Percentiles rank a stretch among this genome's conserved stretches.
phyloP scores from a whole-genome alignment of 2,329 filamentous ascomycete genomes.

The Aureobasidium sp. region DNA sequence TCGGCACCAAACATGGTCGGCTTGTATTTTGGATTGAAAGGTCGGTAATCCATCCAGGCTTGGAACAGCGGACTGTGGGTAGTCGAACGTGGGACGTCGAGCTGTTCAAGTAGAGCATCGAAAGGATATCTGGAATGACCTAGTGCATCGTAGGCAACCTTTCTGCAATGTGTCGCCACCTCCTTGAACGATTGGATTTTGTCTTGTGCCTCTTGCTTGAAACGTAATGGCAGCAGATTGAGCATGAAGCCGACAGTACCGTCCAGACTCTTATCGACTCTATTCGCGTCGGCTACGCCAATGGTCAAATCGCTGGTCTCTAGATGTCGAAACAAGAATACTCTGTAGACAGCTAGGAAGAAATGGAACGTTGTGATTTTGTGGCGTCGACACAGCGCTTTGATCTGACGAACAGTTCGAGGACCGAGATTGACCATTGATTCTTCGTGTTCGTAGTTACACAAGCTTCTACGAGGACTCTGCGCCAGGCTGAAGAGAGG shows the following conservation, averaged over 20 bases:
- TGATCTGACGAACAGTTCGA: too few relatives aligned
- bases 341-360: constrained; percentile 31
- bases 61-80: constrained; percentile 33
- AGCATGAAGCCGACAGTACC: constrained; percentile 34
- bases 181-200: too few relatives aligned
- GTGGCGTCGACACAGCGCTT: too few relatives aligned
- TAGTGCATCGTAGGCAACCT: too few relatives aligned
- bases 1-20: neutral
- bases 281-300: constrained; percentile 36
- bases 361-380: constrained; percentile 27
- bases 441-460: too few relatives aligned
- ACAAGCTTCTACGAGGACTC: too few relatives aligned
- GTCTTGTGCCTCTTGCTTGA: constrained; percentile 12
- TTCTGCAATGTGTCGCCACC: too few relatives aligned
- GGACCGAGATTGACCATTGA: too few relatives aligned
- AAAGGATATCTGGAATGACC: constrained; percentile 18
- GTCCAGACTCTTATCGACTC: constrained; percentile 24
- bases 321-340: constrained; percentile 22
- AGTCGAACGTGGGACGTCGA: constrained; percentile 21
- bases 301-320: constrained; percentile 30
- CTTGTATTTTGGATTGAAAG: neutral
- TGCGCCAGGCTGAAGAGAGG: too few relatives aligned
- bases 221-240: constrained; percentile 35
- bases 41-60: constrained; percentile 29
- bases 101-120: constrained; percentile 28